phyloP scores from a whole-genome alignment of 768 basidiomycete species.

The Kwoniella mangroviensis region DNA sequence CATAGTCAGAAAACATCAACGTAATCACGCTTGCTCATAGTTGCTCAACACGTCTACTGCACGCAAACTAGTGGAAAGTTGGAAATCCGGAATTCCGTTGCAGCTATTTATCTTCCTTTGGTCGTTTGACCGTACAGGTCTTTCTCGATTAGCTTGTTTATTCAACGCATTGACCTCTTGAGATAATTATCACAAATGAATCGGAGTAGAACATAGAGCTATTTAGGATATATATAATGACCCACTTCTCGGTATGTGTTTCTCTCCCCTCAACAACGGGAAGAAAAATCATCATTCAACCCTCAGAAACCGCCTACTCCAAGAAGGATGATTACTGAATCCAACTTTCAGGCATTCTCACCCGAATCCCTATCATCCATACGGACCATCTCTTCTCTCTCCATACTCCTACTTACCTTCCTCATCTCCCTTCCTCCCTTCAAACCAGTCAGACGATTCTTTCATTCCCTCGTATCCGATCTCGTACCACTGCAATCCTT shows the following conservation, averaged over 20 bases:
- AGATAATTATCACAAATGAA: not conserved
- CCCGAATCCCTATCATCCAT: constrained; percentile 34
- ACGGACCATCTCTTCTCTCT: constrained; percentile 42
- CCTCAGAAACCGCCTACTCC: not conserved
- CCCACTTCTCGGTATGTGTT: not conserved
- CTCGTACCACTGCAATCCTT: constrained; percentile 41
- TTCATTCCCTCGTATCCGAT: constrained; percentile 38
- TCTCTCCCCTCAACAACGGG: not conserved
- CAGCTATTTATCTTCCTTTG: not conserved
- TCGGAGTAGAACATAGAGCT: too few species aligned
- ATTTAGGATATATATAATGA: constrained; percentile 1
- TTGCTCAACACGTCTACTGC: not conserved
- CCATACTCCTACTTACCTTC: constrained; percentile 37
- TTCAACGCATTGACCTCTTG: not conserved
- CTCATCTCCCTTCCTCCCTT: constrained; percentile 36
- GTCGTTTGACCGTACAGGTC: constrained; percentile 5
- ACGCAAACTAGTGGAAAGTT: not conserved
- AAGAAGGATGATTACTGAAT: constrained; percentile 8
- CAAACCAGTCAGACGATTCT: constrained; percentile 19
- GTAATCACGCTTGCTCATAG: not conserved
- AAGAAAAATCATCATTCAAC: not conserved
- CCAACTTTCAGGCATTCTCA: constrained; percentile 18
- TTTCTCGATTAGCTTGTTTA: not conserved
- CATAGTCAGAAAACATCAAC: not conserved
- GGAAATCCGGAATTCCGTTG: not conserved